Evolutionary conservation across 352 stramenopile genomes (phyloP), one percentile per base, ranked within the genome.

Genomic region (Lagenidium sp.): DNA sequence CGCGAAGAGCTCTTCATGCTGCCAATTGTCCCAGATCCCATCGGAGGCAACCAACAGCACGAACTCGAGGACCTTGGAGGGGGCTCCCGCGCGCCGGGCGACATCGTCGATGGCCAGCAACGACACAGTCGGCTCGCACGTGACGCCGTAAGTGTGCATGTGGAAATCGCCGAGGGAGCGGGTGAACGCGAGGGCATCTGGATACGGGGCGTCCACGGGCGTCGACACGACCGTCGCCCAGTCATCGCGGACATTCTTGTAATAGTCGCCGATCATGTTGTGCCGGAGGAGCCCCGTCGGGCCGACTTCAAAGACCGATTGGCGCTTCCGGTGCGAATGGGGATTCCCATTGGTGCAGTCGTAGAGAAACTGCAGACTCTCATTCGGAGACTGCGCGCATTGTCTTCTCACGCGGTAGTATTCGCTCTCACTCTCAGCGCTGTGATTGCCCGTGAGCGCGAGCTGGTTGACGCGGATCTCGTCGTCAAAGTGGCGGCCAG

Each of bases 221-320:
- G 83, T 90, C 5, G 70, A 66, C 19, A 94, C 78, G 4, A 95
- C 65, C 15, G 77, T 89, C 1, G 83, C 85, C 82, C 82, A 95
- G 53, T 96, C 83, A n/a, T 94, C 73, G 24, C 85, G 70, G n/a
- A 95, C 82, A 53, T 95, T 95, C 59, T 95, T 95, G 54, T 74
- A 89, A 57, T 96, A 96, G 37, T 77, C 67, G 30, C 80, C 79
- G 18, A 57, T 46, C 18, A 35, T 32, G 19, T 74, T 72, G 13
- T 50, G 61, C 6, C 45, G 42, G 11, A 85, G n/a, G 4, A 76
- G 53, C 6, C 70, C 65, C 10, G 54, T 45, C 30, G 30, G 55
- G 4, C 34, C 47, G 22, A 66, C 45, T 12, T 59, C 50, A 42
- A 82, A 82, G 8, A 86, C 57, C 0, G 64, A 47, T 20, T 53